phyloP scores from a whole-genome alignment of 768 basidiomycete genomes.

The Pleurotus djamor region DNA sequence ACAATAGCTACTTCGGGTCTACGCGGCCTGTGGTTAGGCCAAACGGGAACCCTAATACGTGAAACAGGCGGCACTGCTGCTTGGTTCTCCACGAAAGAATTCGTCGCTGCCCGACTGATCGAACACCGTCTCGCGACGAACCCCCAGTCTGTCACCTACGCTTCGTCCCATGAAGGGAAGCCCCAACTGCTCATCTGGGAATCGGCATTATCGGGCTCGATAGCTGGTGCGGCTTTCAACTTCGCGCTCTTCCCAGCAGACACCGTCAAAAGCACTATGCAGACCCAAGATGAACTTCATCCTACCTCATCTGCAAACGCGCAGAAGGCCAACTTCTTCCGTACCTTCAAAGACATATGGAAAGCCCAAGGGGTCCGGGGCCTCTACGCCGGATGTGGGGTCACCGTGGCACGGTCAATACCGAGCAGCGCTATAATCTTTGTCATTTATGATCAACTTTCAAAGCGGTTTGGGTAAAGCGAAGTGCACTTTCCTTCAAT shows the following conservation, averaged over 20 bases:
- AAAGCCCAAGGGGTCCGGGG: slow-evolving; percentile 70
- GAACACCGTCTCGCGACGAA: slow-evolving; percentile 31
- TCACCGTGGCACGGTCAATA: slow-evolving; percentile 79
- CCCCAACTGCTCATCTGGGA: slow-evolving; percentile 58
- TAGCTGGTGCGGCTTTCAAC: slow-evolving; percentile 78
- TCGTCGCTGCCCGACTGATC: slow-evolving; percentile 63
- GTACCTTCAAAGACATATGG: slow-evolving; percentile 71
- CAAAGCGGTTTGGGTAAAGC: slow-evolving; percentile 32
- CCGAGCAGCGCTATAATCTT: slow-evolving; percentile 91
- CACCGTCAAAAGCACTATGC: slow-evolving; percentile 86
- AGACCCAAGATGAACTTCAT: slow-evolving; percentile 83
- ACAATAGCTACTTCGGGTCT: slow-evolving; percentile 55
- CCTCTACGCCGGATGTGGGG: slow-evolving; percentile 85
- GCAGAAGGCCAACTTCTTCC: slow-evolving; percentile 44
- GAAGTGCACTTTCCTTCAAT: too few species aligned
- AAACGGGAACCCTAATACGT: slow-evolving; percentile 82
- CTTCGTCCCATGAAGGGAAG: slow-evolving; percentile 2
- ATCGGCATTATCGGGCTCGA: slow-evolving; percentile 75
- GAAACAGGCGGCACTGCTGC: slow-evolving; percentile 85
- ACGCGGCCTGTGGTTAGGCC: slow-evolving; percentile 81
- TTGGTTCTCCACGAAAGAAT: slow-evolving; percentile 88
- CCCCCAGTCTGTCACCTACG: slow-evolving; percentile 11
- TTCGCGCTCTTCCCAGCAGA: slow-evolving; percentile 88
- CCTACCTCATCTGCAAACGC: slow-evolving; percentile 20
- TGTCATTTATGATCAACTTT: slow-evolving; percentile 79